Base-by-base conservation (phyloP, 1,284 basidiomycete genomes). In the Ustilago loliicola region DNA sequence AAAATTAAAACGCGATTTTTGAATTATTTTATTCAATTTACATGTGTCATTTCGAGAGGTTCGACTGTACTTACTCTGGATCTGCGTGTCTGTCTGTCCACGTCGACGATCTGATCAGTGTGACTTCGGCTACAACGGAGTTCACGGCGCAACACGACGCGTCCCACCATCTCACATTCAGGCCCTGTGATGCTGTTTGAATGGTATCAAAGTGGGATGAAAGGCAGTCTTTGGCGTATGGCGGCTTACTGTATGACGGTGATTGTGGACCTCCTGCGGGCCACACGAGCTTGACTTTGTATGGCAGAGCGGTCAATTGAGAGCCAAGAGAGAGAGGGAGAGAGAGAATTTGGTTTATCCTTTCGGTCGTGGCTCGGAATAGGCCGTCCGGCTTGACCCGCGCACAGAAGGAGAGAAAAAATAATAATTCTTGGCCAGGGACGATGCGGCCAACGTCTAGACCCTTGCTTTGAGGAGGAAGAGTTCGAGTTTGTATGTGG, bases 61-160 rank as follows among this genome's bases (percentile, higher is more conserved):
- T n/a, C n/a, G n/a, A n/a, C n/a, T n/a, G n/a, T n/a, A n/a, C n/a
- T 38, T 3, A 34, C 32, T 34, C 32, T 34, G 32, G 9, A n/a
- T 55, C 13, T 54, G 42, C 9, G n/a, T 29, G 19, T 38, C 6
- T 51, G 29, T 13, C 25, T 55, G 53, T 30, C 50, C 50, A 51
- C 25, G 50, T 51, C 45, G 45, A 40, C 29, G 13, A 36, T 38
- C 21, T 55, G 15, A 29, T 21, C 13, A 6, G 29, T 3, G 54
- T 10, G 8, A 27, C 23, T 62, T 72, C 69, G 60, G 69, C 23
- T 57, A 66, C 62, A 42, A 72, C 69, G 60, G 69, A 66, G 51
- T 58, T 72, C 69, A 62, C 60, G 69, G 69, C 32, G 54, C 55
- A 48, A 45, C 51, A 40, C 59, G 63, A 47, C 45, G 45, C 11